Evolutionary conservation across 495 filamentous ascomycete genomes (phyloP), one percentile per base, ranked within the genome.

Genomic region (Trichoderma gamsii): DNA sequence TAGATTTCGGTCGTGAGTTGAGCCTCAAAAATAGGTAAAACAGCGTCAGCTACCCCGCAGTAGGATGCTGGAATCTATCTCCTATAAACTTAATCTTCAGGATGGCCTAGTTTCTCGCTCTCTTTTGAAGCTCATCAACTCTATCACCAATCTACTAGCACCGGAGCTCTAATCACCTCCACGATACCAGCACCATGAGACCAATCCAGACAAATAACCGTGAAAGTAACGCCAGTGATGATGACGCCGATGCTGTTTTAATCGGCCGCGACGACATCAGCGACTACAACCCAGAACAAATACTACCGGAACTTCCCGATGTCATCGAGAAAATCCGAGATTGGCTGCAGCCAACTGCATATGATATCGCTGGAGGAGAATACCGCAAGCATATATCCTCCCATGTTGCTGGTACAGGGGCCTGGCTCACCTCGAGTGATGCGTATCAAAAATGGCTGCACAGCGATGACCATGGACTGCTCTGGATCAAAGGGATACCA

Each of bases 401-500:
- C 13, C 75, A 79, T 69, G 74, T 76, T 18, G 59, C 69, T 1
- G 80, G 77, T 21, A 84, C 82, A 0, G 81, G 79, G 11, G 41
- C 71, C 46, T 84, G 82, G 82, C 70, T 83, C 5, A 69, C 71
- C 9, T 59, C 74, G 16, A 77, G 72, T 8, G 65, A 71, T 9
- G 59, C 70, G 18, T 85, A 79, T 67, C 73, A 71, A 3, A 46
- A 76, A 72, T 85, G 83, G 83, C 71, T 72, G 41, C 52, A 75
- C 18, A 69, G 70, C 5, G 63, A 66, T 5, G 35, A 75, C 1
- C 56, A 75, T 49, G 79, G 80, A 13, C 65, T 71, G 21, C 71
- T 84, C 1, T 83, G 82, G 80, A 76, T 83, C 46, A 79, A 78
- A 69, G 83, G 73, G n/a, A 77, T 82, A 29, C 73, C 82, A 11